Base-by-base conservation (phyloP, 2,329 filamentous ascomycete species). In the Alternaria longipes region DNA sequence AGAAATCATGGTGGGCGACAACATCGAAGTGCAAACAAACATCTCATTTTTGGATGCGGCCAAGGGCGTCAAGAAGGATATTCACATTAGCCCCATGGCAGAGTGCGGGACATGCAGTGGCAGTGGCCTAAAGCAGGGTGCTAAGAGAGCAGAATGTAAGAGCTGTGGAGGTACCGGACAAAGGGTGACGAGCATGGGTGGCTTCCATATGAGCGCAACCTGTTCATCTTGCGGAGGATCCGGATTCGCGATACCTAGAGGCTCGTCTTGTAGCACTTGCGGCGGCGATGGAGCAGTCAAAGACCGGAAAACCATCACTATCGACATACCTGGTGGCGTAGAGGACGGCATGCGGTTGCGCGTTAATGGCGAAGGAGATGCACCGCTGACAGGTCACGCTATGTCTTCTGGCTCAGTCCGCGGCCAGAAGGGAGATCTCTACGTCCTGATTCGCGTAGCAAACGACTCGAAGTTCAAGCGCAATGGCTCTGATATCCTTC, bases 31-130 rank as follows among this genome's bases (percentile, higher is more conserved):
- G 24, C 93, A 97, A 80, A 89, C 92, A 51, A 95, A 88, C 77
- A 94, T 99, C 70, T 93, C 91, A 0, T 99, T 99, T 79, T 91
- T 95, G 89, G 95, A 99, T 76, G 93, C 95, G 7, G 95, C 95
- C 9, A 97, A 96, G 80, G 95, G 95, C 36, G 90, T 91, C 8
- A 89, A 84, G 74, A 96, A 97, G 81, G 91, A 93, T n/a, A 92
- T 99, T 60, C 88, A 85, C 67, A 91, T 97, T 69, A 92, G 90
- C 8, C 94, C 95, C 1, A 81, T 96, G 70, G 88, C 90, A 20
- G 84, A 90, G 62, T 99, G 95, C 75, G 88, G 88, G 67, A 93
- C 92, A 12, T 99, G 95, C 75, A 83, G 85, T 12, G 95, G 95
- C 51, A 92, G 85, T 68, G 95, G 95, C 0, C 73, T 98, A 78